Base-by-base conservation (phyloP, 179 eudicot genomes). In the Camellia oleifera region DNA sequence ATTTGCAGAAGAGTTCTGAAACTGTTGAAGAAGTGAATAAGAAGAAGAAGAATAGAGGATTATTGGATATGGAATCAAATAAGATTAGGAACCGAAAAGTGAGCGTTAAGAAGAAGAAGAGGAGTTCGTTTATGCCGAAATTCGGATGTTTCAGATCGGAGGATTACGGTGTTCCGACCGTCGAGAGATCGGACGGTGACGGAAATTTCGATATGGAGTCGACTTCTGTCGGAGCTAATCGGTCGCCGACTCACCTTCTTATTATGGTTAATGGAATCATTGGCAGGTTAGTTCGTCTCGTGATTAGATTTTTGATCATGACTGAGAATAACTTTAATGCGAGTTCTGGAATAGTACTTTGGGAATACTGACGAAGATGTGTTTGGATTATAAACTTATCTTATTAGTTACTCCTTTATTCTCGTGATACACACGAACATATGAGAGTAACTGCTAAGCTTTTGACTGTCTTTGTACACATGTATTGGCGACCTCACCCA, bases 221-320 rank as follows among this genome's bases (percentile, higher is more conserved):
- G 14, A 88, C 81, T 72, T 62, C 53, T 77, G 67, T 66, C 2
- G 87, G 72, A 48, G 72, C 56, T 57, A 74, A 68, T 50, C 85
- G 62, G 52, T n/a, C 67, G 32, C 97, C 92, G 63, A 79, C 86
- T 68, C 98, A 95, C 81, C 85, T 94, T 32, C 78, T 95, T 72
- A 81, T 95, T 52, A 93, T 87, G 91, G 93, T 93, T 56, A 91
- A 95, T 69, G 98, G 98, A 46, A 87, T 95, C 44, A 84, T 92
- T 83, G 98, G 97, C 74, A 95, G 96, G 97, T 94, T 46, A 11
- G 85, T 71, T 11, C 9, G 13, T 66, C 66, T 11, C 8, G 13
- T 66, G 60, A 18, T 65, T 60, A 17, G 0, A 40, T 4, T 54
- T 68, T 44, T 18, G 32, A 32, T 32, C 32, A 32, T 32, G 32